These are phyloP conservation scores for Letharia columbiana DNA, from an alignment of 495 filamentous ascomycete genomes.

Conservation along the genomic window DNA sequence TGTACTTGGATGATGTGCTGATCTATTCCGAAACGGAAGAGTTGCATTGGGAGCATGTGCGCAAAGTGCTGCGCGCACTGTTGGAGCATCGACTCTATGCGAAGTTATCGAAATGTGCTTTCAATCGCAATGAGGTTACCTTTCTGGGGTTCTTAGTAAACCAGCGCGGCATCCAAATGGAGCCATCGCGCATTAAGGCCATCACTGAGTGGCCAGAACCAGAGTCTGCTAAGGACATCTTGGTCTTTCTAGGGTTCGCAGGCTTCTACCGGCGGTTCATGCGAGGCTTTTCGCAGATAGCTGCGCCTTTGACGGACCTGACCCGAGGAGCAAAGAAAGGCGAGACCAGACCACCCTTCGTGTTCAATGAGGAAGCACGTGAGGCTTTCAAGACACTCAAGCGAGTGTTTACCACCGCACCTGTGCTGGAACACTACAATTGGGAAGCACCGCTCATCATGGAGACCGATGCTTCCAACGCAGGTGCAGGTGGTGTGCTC, in stretches of 20 bases:
- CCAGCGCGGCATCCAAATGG: too few species aligned
- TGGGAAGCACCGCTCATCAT: not conserved
- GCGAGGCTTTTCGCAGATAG: too few species aligned
- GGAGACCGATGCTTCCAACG: not conserved
- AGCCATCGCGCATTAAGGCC: too few species aligned
- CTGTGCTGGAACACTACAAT: not conserved
- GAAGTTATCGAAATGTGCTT: too few species aligned
- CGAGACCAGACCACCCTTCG: not conserved
- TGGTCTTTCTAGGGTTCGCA: too few species aligned
- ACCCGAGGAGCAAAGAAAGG: not conserved
- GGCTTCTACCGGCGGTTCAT: not conserved
- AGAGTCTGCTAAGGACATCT: too few species aligned
- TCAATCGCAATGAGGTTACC: too few species aligned
- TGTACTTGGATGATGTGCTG: constrained; percentile 9
- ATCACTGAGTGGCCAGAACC: too few species aligned
- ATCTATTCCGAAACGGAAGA: constrained; percentile 4
- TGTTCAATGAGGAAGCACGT: not conserved
- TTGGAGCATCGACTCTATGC: too few species aligned
- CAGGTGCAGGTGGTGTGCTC: not conserved
- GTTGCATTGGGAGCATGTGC: not conserved
- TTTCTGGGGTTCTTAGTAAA: too few species aligned
- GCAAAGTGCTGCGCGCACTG: too few species aligned
- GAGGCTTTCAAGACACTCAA: not conserved
- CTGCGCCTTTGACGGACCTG: not conserved
- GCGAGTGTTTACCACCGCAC: not conserved